Percentiles rank a stretch among this genome's conserved stretches.
phyloP scores from a whole-genome alignment of 2,329 filamentous ascomycete genomes.

The Arthrobotrys iridis region DNA sequence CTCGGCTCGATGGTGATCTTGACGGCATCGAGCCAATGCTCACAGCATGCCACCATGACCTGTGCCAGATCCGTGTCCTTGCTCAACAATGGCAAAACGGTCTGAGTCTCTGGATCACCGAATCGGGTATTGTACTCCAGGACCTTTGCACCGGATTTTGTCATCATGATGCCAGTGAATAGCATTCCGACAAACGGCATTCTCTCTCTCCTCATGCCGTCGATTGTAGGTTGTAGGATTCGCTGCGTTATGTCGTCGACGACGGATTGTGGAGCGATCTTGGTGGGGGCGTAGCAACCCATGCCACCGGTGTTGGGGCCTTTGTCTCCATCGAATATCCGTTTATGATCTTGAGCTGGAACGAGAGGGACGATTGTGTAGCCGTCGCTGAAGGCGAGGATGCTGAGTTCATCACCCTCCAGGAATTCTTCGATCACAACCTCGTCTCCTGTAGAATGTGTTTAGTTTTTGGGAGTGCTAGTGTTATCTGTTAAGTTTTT shows the following conservation, averaged over 20 bases:
- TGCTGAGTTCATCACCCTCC: conserved; percentile 88
- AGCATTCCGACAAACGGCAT: conserved; percentile 78
- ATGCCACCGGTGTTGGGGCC: conserved; percentile 97
- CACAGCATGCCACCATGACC: conserved; percentile 85
- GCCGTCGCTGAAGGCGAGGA: conserved; percentile 91
- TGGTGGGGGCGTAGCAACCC: conserved; percentile 96
- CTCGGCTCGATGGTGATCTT: conserved; percentile 73
- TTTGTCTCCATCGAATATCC: conserved; percentile 86
- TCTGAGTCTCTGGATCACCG: conserved; percentile 91
- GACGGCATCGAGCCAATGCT: conserved; percentile 76
- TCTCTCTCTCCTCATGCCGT: conserved; percentile 84
- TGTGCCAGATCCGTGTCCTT: conserved; percentile 84
- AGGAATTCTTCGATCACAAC: conserved; percentile 96
- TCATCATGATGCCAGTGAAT: conserved; percentile 95
- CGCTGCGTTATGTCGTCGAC: conserved; percentile 80
- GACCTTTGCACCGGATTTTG: conserved; percentile 78
- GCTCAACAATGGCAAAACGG: conserved; percentile 79
- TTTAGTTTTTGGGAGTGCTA: neutral
- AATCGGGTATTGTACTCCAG: conserved; percentile 95
- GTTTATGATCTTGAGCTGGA: conserved; percentile 95
- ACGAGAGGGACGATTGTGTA: conserved; percentile 83
- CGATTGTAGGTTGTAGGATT: conserved; percentile 87
- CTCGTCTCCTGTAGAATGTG: conserved; percentile 69
- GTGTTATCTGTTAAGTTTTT: neutral
- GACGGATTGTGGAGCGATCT: conserved; percentile 77